Base-by-base conservation (phyloP, 441 rosid species). In the Populus hybrid region DNA sequence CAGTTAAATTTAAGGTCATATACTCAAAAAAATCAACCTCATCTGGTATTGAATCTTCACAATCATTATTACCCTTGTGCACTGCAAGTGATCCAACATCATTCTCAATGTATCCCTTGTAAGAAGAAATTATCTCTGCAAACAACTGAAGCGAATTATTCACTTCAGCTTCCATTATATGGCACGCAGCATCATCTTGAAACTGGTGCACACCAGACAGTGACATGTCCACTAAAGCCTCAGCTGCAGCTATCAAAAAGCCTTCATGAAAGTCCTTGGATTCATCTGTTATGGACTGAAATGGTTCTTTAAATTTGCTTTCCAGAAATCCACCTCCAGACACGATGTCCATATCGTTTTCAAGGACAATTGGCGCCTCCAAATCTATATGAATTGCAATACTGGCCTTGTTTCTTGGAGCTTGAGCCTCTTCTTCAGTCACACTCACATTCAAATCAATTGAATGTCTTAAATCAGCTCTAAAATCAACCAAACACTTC, bases 1-100 rank as follows among this genome's bases (percentile, higher is more conserved):
- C 93, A 16, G 82, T 75, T 84, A 94, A 77, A 74, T 84, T 84
- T 81, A 94, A 82, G 71, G 92, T 91, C 95, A 93, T 91, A 72
- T 86, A 82, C 89, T 94, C 99, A 24, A 94, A 94, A 84, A 85
- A 88, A 90, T 94, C 98, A 53, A 78, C 71, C 71, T 66, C 88
- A 32, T 82, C 80, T 2, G 78, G 24, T 12, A 64, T 28, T 42
- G 71, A 80, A 80, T 79, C 84, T 78, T 78, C 82, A 66, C 80
- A 77, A 68, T 76, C 76, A 40, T 76, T 80, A 64, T 84, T 88
- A 30, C 84, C 68, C 74, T 74, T 81, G 24, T 77, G 86, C 61
- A 81, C 88, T 59, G 76, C 77, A 64, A 82, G 82, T 50, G 81
- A 82, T 12, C 81, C 85, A 42, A 85, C 85, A 77, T 77, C 72